These are phyloP conservation scores for Alternaria arborescens DNA, from an alignment of 2,329 filamentous ascomycete species.

Conservation along the genomic window DNA sequence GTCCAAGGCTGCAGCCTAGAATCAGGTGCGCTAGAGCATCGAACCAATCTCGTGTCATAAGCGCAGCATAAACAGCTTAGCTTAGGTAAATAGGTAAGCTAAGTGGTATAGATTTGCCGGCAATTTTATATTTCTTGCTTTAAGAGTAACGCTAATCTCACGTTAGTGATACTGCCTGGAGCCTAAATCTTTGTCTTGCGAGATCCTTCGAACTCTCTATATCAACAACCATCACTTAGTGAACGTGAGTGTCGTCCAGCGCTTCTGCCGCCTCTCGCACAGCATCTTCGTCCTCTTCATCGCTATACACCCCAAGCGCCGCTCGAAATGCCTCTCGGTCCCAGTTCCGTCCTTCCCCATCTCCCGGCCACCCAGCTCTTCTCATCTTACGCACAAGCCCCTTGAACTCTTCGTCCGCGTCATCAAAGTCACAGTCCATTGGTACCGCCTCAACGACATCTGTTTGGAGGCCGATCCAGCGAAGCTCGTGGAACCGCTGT, in stretches of 20 bases:
- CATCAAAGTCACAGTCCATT: background rate
- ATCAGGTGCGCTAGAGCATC: too few species aligned
- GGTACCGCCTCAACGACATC: background rate
- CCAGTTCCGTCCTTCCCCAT: background rate
- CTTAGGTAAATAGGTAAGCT: background rate
- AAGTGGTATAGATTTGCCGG: background rate
- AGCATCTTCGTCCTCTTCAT: background rate
- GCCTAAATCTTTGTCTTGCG: background rate
- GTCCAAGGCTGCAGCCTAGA: too few species aligned
- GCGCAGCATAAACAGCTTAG: too few species aligned
- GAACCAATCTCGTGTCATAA: too few species aligned
- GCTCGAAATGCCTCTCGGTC: background rate
- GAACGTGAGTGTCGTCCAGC: background rate
- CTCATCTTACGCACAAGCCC: background rate
- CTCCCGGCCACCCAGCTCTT: background rate
- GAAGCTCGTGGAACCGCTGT: background rate
- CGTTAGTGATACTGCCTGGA: too few species aligned
- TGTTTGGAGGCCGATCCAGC: background rate
- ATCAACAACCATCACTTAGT: background rate
- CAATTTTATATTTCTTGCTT: too few species aligned
- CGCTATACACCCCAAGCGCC: background rate
- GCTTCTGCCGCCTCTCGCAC: background rate
- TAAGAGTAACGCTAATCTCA: too few species aligned
- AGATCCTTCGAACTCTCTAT: background rate
- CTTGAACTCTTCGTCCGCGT: background rate